These are phyloP conservation scores for Pneumocystis jirovecii DNA, from an alignment of 1,139 yeast genomes.

Conservation along the genomic window DNA sequence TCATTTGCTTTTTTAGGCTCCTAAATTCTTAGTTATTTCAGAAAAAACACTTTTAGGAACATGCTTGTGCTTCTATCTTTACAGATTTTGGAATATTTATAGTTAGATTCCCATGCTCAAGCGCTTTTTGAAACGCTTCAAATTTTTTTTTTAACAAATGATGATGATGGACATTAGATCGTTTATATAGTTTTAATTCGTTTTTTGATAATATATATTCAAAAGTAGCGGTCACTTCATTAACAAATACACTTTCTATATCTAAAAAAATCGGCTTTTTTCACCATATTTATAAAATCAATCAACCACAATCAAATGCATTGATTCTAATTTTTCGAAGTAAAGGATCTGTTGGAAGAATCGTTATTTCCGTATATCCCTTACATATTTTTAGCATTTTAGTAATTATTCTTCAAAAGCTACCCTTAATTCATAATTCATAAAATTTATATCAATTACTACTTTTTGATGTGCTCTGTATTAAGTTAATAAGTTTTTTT, in stretches of 20 bases:
- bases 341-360: slow-evolving; percentile 51
- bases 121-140: neutral
- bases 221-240: slow-evolving; percentile 39
- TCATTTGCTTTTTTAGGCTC: neutral
- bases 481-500: neutral
- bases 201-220: slow-evolving; percentile 41
- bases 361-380: slow-evolving; percentile 76
- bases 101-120: neutral
- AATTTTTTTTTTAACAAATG: slow-evolving; percentile 41
- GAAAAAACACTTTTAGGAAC: neutral
- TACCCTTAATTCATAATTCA: slow-evolving; percentile 28
- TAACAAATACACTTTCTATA: slow-evolving; percentile 49
- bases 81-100: neutral
- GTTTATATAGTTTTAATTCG: slow-evolving; percentile 34
- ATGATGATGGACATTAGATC: slow-evolving; percentile 14
- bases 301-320: slow-evolving; percentile 68
- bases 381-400: slow-evolving; percentile 23
- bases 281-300: neutral
- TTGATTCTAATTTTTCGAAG: slow-evolving; percentile 34
- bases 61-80: neutral
- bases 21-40: neutral
- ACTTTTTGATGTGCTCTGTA: slow-evolving; percentile 41
- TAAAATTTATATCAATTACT: slow-evolving; percentile 51
- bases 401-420: neutral
- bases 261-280: slow-evolving; percentile 12